A percentile compares a stretch with the other conserved stretches of the same genome.
phyloP scores from a whole-genome alignment of 2,329 filamentous ascomycete genomes.

The Plectosphaerella sp. region DNA sequence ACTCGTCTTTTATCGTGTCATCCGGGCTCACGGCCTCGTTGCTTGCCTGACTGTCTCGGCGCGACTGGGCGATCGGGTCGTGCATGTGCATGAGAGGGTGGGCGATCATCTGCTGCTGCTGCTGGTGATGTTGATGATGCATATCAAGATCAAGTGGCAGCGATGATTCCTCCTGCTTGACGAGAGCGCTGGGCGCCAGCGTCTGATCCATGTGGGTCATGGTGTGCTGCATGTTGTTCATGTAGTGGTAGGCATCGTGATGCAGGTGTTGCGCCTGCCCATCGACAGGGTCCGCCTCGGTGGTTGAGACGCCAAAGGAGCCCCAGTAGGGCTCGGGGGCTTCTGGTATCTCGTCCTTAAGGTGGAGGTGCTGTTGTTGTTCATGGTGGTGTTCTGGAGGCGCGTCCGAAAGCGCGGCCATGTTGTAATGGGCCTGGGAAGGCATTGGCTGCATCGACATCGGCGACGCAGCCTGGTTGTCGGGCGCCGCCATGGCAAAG shows the following conservation, averaged over 20 bases:
- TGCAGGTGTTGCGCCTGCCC: slow-evolving; percentile 13
- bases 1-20: background rate
- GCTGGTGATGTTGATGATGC: background rate
- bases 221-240: background rate
- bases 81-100: background rate
- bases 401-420: background rate
- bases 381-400: slow-evolving; percentile 1
- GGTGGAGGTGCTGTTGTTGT: slow-evolving; percentile 18
- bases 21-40: background rate
- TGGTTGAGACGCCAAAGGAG: slow-evolving; percentile 26
- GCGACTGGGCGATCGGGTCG: background rate
- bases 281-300: background rate
- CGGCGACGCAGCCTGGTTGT: slow-evolving; percentile 40
- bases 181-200: slow-evolving; percentile 1
- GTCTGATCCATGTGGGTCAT: background rate
- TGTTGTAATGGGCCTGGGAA: background rate
- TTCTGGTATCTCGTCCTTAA: slow-evolving; percentile 27
- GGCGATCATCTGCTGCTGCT: background rate
- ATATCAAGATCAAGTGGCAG: background rate
- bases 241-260: slow-evolving; percentile 5
- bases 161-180: background rate
- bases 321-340: slow-evolving; percentile 32
- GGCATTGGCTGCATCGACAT: slow-evolving; percentile 31
- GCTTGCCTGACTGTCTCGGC: background rate
- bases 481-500: slow-evolving; percentile 36